Evolutionary conservation across 2,329 filamentous ascomycete genomes (phyloP).

Genomic region (Parafenestella ontariensis): DNA sequence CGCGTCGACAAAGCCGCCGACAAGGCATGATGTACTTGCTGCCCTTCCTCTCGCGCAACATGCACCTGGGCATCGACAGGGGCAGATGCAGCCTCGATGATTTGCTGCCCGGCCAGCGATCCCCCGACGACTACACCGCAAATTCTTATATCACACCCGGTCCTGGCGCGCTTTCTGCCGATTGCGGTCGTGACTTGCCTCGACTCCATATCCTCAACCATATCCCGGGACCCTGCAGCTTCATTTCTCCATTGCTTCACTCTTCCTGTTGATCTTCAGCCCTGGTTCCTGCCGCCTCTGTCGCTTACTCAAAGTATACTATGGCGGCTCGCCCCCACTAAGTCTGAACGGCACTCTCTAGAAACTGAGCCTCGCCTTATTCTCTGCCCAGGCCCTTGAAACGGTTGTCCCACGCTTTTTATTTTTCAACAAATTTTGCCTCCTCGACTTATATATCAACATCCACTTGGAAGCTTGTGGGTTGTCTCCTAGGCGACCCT

Average conservation of each 20-base stretch:
- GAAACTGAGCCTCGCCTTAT: conserved; percentile 9
- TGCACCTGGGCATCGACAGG: conserved; percentile 27
- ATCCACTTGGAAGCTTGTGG: conserved; percentile 13
- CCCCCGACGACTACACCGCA: conserved; percentile 41
- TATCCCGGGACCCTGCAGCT: conserved; percentile 12
- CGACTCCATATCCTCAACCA: conserved; percentile 18
- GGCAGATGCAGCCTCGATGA: conserved; percentile 31
- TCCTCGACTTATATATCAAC: conserved; percentile 2
- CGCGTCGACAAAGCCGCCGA: conserved; percentile 32
- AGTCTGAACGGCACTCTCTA: conserved; percentile 19
- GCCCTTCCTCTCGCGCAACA: conserved; percentile 36
- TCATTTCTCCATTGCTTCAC: conserved; percentile 16
- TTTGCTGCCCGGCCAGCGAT: conserved; percentile 39
- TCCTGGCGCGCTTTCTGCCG: conserved; percentile 30
- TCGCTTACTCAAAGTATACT: conserved; percentile 15
- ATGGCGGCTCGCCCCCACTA: conserved; percentile 27
- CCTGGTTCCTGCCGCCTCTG: conserved; percentile 15
- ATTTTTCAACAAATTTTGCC: neutral
- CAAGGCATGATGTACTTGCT: conserved; percentile 34
- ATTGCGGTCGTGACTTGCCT: conserved; percentile 27
- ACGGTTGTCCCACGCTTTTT: neutral
- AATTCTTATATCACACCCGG: conserved; percentile 41
- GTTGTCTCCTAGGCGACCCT: conserved; percentile 39
- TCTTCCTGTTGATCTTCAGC: conserved; percentile 8
- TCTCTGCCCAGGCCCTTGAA: conserved; percentile 1